Conservation (phyloP, 768 basidiomycete genomes). For the Hydnum rufescens region DNA sequence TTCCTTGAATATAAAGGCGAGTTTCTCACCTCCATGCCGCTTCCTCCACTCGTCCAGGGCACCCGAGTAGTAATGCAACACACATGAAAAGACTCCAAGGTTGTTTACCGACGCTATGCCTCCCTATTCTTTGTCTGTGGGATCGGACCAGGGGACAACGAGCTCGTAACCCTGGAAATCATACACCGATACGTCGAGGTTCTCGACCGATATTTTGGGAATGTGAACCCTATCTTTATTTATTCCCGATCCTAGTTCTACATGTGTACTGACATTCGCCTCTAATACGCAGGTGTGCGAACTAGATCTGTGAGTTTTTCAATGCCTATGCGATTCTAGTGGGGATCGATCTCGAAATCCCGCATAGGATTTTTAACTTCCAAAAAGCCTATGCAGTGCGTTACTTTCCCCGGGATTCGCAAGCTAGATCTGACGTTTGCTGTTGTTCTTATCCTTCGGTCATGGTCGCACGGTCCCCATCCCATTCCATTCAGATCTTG, state of each 20-base stretch:
- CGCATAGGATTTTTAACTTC: constrained; percentile 80
- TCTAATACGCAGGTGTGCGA: constrained; percentile 30
- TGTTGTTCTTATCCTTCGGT: background rate
- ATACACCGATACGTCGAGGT: constrained; percentile 28
- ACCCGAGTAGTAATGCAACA: background rate
- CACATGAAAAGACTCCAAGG: constrained; percentile 22
- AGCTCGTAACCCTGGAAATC: constrained; percentile 27
- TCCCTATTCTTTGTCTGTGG: constrained; percentile 29
- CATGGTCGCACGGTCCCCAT: too few species aligned
- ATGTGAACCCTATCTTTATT: constrained; percentile 31
- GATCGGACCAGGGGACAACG: constrained; percentile 26
- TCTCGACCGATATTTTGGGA: constrained; percentile 45
- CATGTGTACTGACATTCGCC: constrained; percentile 1
- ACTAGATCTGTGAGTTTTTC: constrained; percentile 57
- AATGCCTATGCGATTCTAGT: background rate
- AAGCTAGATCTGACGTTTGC: background rate
- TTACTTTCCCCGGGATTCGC: too few species aligned
- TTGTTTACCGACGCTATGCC: constrained; percentile 29
- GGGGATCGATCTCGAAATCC: background rate
- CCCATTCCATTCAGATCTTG: constrained; percentile 42
- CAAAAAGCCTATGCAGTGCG: constrained; percentile 76
- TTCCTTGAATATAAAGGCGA: constrained; percentile 90
- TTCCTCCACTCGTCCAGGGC: background rate
- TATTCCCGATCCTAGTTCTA: too few species aligned
- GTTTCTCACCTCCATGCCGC: too few species aligned